These are phyloP conservation scores for Ramularia endophylla DNA, from an alignment of 2,329 filamentous ascomycete genomes.

Conservation along the genomic window DNA sequence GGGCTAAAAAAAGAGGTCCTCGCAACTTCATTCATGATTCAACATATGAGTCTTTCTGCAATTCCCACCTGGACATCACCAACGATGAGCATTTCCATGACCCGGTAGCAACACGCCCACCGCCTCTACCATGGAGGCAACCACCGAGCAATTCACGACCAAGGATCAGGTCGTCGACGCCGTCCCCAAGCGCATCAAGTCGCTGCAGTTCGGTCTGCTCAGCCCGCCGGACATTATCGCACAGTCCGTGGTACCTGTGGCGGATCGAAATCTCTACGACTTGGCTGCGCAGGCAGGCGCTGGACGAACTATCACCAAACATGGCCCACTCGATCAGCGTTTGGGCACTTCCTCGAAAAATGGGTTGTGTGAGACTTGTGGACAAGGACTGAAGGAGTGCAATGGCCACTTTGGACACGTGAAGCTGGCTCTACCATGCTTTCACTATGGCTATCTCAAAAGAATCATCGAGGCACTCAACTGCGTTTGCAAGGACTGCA, in stretches of 20 bases:
- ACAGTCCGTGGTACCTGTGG: constrained; percentile 90
- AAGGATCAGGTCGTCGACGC: constrained; percentile 90
- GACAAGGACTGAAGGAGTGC: constrained; percentile 73
- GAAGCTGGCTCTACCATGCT: constrained; percentile 80
- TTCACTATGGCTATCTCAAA: constrained; percentile 94
- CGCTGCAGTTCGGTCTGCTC: constrained; percentile 92
- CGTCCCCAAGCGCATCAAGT: constrained; percentile 84
- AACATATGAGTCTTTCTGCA: constrained; percentile 9
- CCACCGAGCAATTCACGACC: constrained; percentile 19
- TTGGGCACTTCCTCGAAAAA: constrained; percentile 85
- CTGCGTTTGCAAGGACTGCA: constrained; percentile 93
- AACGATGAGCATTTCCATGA: constrained; percentile 9
- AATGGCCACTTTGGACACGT: constrained; percentile 96
- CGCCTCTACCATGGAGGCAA: constrained; percentile 14
- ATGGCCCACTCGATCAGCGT: constrained; percentile 83
- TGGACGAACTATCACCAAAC: constrained; percentile 65
- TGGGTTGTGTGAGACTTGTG: constrained; percentile 74
- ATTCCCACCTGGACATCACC: not conserved
- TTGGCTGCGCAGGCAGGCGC: constrained; percentile 49
- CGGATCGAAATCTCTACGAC: constrained; percentile 91
- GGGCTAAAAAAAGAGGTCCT: too few relatives aligned
- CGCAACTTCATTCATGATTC: too few relatives aligned
- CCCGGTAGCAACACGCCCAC: constrained; percentile 12
- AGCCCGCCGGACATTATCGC: constrained; percentile 84
- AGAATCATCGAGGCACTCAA: constrained; percentile 89